Conservation (phyloP, 306 rosid species). For the Quercus gilva region DNA sequence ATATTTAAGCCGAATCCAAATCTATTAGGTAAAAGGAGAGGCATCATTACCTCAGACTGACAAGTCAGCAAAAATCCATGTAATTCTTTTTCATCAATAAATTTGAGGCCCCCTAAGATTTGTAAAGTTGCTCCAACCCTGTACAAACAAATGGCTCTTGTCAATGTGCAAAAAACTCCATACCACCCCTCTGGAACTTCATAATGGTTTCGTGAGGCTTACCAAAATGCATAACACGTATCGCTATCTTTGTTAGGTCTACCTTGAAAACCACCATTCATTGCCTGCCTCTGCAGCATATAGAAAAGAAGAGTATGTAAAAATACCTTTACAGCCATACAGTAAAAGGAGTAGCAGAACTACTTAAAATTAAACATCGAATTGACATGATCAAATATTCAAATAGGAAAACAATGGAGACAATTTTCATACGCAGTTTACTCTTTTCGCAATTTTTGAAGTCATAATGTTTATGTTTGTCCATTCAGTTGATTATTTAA, state of each 20-base stretch:
- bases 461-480: neutral
- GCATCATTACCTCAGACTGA: constrained; percentile 63
- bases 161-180: constrained; percentile 26
- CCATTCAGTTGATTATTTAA: neutral
- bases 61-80: constrained; percentile 65
- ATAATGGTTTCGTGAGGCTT: constrained; percentile 22
- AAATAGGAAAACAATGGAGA: constrained; percentile 1
- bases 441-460: neutral
- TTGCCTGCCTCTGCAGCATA: constrained; percentile 65
- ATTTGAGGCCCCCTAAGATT: constrained; percentile 65
- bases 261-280: constrained; percentile 94
- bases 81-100: constrained; percentile 60
- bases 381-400: constrained; percentile 1
- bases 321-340: neutral
- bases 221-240: constrained; percentile 97
- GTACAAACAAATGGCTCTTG: constrained; percentile 21
- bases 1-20: neutral
- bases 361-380: neutral
- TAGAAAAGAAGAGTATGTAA: constrained; percentile 11
- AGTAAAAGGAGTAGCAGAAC: neutral
- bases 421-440: constrained; percentile 19
- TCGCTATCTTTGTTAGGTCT: constrained; percentile 84
- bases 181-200: constrained; percentile 3
- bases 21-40: constrained; percentile 4
- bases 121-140: constrained; percentile 83